Base-by-base conservation (phyloP, 345 rosid genomes). In the Toxicodendron radicans region DNA sequence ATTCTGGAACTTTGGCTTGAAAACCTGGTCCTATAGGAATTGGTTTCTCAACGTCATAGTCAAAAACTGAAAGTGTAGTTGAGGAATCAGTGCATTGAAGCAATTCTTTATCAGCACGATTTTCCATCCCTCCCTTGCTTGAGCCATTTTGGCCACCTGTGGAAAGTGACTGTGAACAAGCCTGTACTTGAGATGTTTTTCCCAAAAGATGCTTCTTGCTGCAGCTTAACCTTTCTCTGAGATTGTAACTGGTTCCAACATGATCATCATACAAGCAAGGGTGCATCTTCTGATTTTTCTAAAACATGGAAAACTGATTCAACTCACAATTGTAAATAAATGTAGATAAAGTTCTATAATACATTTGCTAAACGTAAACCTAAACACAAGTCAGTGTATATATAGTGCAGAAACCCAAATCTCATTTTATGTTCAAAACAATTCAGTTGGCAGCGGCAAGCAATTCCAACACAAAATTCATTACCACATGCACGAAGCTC, bases 1-100 rank as follows among this genome's bases (percentile, higher is more conserved):
- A 91, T 63, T 85, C 89, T 12, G 95, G 94, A 62, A 91, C 80
- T 71, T 83, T 83, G 45, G 89, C 99, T 83, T 95, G 99, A 85
- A 76, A 88, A 16, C 64, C 66, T 58, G 89, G 84, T 24, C 98
- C 98, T 52, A 90, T 24, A 57, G 78, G 90, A 81, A 91, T 56
- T 71, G 66, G 70, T 56, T 76, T 79, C 60, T 76, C 81, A 16
- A 59, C 73, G 43, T 73, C 82, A 38, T 78, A 77, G 69, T 83
- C 84, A 68, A 82, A 72, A 23, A 76, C 66, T 66, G 86, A 83
- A 71, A 70, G 30, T 61, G 76, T 61, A 80, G 70, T 65, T 0
- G 82, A 76, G 45, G 76, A 66, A 72, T 83, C 78, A 71, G 56
- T 38, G n/a, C 66, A 52, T 64, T 45, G 45, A 71, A 52, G 54